Evolutionary conservation across 2,329 filamentous ascomycete species (phyloP).

Genomic region (Claviceps pazoutovae): DNA sequence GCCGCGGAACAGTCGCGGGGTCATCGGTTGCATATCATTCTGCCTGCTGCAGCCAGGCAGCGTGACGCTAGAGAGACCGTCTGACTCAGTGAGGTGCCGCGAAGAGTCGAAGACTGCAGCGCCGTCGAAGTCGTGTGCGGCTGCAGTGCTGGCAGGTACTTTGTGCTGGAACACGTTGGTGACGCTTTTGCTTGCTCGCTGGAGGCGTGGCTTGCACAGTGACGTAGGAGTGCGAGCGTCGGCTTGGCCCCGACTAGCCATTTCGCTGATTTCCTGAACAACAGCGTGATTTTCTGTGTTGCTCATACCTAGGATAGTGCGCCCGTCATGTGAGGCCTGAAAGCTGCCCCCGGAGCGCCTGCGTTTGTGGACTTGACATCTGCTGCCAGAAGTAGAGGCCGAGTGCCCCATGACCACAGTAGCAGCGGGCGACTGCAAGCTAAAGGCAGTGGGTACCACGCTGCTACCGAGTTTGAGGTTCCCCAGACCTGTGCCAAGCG

Average conservation of each 20-base stretch:
- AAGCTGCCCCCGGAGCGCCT: conserved; percentile 38
- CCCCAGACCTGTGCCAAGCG: conserved; percentile 22
- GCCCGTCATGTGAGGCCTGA: conserved; percentile 23
- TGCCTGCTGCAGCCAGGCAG: not conserved
- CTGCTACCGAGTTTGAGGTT: conserved; percentile 12
- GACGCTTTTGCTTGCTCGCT: conserved; percentile 27
- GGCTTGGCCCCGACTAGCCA: conserved; percentile 18
- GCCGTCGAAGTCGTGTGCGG: conserved; percentile 6
- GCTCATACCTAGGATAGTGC: conserved; percentile 22
- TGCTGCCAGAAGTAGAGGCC: conserved; percentile 2
- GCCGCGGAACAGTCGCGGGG: not conserved
- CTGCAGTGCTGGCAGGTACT: conserved; percentile 5
- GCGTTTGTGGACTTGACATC: conserved; percentile 24
- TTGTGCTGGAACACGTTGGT: conserved; percentile 17
- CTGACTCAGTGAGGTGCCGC: not conserved
- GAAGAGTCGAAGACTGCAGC: conserved; percentile 22
- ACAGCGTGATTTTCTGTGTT: conserved; percentile 31
- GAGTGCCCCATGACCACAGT: not conserved
- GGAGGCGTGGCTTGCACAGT: conserved; percentile 26
- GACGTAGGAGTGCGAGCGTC: conserved; percentile 13
- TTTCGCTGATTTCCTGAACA: conserved; percentile 30
- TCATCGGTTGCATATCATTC: not conserved
- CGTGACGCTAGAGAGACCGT: not conserved
- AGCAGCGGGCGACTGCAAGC: not conserved
- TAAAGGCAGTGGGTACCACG: conserved; percentile 1